phyloP scores from a whole-genome alignment of 331 rosid genomes.

The Cydonia oblonga region DNA sequence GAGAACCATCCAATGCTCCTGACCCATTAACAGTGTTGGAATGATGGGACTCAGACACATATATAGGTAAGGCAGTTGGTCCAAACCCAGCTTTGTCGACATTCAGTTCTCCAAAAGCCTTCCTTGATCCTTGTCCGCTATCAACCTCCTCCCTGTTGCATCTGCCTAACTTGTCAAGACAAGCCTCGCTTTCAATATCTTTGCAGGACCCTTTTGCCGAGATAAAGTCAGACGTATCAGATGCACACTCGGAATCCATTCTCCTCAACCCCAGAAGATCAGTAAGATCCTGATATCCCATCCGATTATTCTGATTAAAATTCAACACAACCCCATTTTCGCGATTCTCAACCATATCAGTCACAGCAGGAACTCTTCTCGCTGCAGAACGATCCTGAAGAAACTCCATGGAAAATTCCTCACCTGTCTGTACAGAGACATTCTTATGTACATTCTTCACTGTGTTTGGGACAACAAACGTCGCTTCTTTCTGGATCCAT shows the following conservation, averaged over 20 bases:
- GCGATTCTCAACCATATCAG: slow-evolving; percentile 10
- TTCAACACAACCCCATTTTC: slow-evolving; percentile 23
- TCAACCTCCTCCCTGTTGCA: slow-evolving; percentile 23
- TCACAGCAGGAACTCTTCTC: slow-evolving; percentile 22
- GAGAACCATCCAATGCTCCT: slow-evolving; percentile 28
- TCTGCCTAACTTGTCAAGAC: slow-evolving; percentile 21
- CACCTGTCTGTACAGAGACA: slow-evolving; percentile 21
- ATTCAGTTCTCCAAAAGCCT: slow-evolving; percentile 30
- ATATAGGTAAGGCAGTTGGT: slow-evolving; percentile 13
- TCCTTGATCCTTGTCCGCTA: slow-evolving; percentile 21
- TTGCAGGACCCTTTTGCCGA: slow-evolving; percentile 24
- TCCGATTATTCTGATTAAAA: slow-evolving; percentile 25
- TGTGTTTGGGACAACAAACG: slow-evolving; percentile 11
- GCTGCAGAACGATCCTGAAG: slow-evolving; percentile 29
- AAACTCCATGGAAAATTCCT: slow-evolving; percentile 27
- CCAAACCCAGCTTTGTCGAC: slow-evolving; percentile 21
- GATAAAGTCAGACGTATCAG: slow-evolving; percentile 29
- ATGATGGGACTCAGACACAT: slow-evolving; percentile 30
- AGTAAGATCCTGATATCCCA: slow-evolving; percentile 40
- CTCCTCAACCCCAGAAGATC: slow-evolving; percentile 49
- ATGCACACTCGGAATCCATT: slow-evolving; percentile 41
- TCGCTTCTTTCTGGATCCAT: slow-evolving; percentile 23
- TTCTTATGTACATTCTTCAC: slow-evolving; percentile 25
- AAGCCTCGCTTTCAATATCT: slow-evolving; percentile 33
- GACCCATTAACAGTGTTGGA: slow-evolving; percentile 29